Evolutionary conservation across 179 eudicot species (phyloP), one percentile per base, ranked within the genome.

Genomic region (Beta macrorhiza): DNA sequence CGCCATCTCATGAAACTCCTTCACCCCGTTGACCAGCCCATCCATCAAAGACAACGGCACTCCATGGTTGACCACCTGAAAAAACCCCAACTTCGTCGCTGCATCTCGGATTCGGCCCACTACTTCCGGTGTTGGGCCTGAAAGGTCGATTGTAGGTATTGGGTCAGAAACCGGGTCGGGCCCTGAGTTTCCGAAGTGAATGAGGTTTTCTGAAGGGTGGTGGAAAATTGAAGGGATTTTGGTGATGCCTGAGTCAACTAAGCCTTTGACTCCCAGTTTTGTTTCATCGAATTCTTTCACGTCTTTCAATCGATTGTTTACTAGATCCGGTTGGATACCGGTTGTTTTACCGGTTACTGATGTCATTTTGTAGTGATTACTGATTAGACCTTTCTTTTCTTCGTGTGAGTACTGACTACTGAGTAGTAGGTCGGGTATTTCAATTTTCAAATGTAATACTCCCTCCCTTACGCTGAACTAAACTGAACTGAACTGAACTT

Each of bases 201-300:
- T 75, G n/a, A 80, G 84, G 62, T 85, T 64, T 0, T 85, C 85
- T 68, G 91, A 90, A 20, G 92, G 90, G 85, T 90, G 91, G 76
- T 81, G 87, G 86, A 92, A 92, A 25, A 92, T 75, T 25, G 78
- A 80, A 10, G 96, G 96, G 70, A 92, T 86, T 68, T 70, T 51
- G 19, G 90, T 79, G 51, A 92, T 62, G 80, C 92, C 91, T 32
- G 90, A 85, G 84, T 92, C 93, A 19, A 90, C 79, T 22, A 92
- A 86, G 75, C 96, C 96, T 80, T 92, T 92, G 25, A 91, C 92
- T 7, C 93, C 96, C 44, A 89, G 79, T 72, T 89, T 92, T 45
- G 92, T 83, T 58, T 87, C 88, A 51, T 92, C 96, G 77, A 92
- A 92, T 22, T 83, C 73, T 45, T 87, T 86, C 22, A 92, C 74